These are phyloP conservation scores for Lactifluus volemus DNA, from an alignment of 768 basidiomycete species.

Conservation along the genomic window DNA sequence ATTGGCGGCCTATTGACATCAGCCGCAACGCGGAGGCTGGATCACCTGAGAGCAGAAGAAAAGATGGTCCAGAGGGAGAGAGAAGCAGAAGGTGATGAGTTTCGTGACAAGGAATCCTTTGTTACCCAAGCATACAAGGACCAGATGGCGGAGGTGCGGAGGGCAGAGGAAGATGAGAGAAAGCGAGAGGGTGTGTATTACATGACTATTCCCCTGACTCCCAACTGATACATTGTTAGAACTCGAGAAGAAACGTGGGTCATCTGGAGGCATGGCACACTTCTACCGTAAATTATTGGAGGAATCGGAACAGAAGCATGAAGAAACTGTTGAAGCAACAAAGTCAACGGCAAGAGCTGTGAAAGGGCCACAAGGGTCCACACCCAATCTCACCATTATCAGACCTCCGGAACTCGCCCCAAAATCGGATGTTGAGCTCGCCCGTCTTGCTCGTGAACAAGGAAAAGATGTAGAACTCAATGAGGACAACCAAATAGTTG, in stretches of 20 bases:
- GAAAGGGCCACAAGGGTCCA: slow-evolving; percentile 54
- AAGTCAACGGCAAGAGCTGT: slow-evolving; percentile 38
- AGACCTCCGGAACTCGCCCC: slow-evolving; percentile 59
- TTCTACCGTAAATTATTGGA: slow-evolving; percentile 76
- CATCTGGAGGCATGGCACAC: slow-evolving; percentile 68
- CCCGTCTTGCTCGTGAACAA: slow-evolving; percentile 54
- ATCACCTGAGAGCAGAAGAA: slow-evolving; percentile 90
- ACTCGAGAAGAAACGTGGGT: slow-evolving; percentile 50
- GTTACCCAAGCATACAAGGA: slow-evolving; percentile 97
- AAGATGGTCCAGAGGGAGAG: slow-evolving; percentile 95
- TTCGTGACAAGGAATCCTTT: slow-evolving; percentile 91
- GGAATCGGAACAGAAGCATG: slow-evolving; percentile 73
- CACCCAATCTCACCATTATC: slow-evolving; percentile 63
- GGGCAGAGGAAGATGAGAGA: slow-evolving; percentile 90
- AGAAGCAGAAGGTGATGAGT: slow-evolving; percentile 88
- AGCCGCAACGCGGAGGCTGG: slow-evolving; percentile 81
- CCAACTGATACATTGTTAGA: slow-evolving; percentile 22
- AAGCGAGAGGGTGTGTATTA: slow-evolving; percentile 64
- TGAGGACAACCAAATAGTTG: slow-evolving; percentile 95
- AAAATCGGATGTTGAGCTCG: slow-evolving; percentile 67
- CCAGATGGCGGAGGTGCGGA: slow-evolving; percentile 87
- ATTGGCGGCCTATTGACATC: slow-evolving; percentile 70
- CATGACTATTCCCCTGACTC: background rate
- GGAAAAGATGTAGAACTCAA: slow-evolving; percentile 90
- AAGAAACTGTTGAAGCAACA: slow-evolving; percentile 77